phyloP scores from a whole-genome alignment of 2,329 filamentous ascomycete species.

The Diaporthe humulicola region DNA sequence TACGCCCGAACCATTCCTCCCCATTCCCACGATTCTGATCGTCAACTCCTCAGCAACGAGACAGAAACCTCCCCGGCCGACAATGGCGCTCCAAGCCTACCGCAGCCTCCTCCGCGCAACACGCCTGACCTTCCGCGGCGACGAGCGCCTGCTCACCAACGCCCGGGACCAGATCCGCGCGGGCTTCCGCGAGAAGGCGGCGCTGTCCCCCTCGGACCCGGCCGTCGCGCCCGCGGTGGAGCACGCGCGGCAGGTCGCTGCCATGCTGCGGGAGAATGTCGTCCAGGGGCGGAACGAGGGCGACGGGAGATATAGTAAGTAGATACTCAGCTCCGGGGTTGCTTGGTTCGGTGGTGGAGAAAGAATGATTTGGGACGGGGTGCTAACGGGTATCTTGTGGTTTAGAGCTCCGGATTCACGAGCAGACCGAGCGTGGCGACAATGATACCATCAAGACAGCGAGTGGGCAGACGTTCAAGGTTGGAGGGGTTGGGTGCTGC shows the following conservation, averaged over 20 bases:
- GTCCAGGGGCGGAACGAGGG: constrained; percentile 80
- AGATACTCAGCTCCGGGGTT: too few species aligned
- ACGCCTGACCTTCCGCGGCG: constrained; percentile 86
- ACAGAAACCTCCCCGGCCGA: neutral
- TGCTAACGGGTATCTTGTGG: neutral
- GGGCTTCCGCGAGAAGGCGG: constrained; percentile 78
- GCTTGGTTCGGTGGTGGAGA: too few species aligned
- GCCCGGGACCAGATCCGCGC: constrained; percentile 80
- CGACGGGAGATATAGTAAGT: constrained; percentile 72
- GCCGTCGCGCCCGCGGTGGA: constrained; percentile 75
- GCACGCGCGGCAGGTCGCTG: constrained; percentile 86
- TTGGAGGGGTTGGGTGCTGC: constrained; percentile 46
- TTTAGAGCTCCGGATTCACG: constrained; percentile 87
- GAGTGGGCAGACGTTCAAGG: constrained; percentile 50
- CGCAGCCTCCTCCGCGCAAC: constrained; percentile 84
- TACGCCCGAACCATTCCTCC: neutral
- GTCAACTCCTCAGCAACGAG: neutral
- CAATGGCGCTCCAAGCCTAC: constrained; percentile 82
- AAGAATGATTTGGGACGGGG: too few species aligned
- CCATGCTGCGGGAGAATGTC: constrained; percentile 84
- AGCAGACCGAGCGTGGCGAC: constrained; percentile 90
- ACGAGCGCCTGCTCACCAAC: constrained; percentile 75
- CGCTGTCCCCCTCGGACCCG: constrained; percentile 68
- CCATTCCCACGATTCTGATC: neutral
- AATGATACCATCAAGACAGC: constrained; percentile 88